Percentiles rank a stretch among this genome's conserved stretches.
Evolutionary conservation across 1,284 basidiomycete genomes (phyloP).

Genomic region (Ceratobasidium sp.): DNA sequence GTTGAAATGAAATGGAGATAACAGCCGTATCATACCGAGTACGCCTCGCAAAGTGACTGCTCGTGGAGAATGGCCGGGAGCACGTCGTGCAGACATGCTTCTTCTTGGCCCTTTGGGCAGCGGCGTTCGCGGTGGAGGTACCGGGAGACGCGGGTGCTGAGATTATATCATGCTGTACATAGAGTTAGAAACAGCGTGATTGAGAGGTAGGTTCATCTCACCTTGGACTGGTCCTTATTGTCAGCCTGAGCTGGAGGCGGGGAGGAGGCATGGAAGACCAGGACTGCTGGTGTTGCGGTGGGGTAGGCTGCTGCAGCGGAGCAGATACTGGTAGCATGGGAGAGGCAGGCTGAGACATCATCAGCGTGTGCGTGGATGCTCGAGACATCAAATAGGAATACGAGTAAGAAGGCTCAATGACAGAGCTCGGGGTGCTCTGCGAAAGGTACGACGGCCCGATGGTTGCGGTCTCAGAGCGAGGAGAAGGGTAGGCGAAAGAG

Average conservation of each 20-base stretch:
- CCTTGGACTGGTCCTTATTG: constrained; percentile 34
- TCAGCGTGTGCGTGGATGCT: constrained; percentile 18
- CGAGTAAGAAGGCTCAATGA: not conserved
- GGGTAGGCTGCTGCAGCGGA: constrained; percentile 42
- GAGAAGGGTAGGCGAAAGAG: constrained; percentile 31
- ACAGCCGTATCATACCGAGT: constrained; percentile 58
- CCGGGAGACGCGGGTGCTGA: constrained; percentile 33
- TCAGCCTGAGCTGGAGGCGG: constrained; percentile 35
- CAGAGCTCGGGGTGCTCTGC: not conserved
- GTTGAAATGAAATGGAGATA: not conserved
- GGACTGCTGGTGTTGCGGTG: constrained; percentile 35
- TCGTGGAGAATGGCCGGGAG: constrained; percentile 80
- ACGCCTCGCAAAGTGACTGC: constrained; percentile 84
- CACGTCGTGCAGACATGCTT: constrained; percentile 72
- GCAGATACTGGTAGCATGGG: constrained; percentile 39
- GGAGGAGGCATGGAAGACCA: constrained; percentile 42
- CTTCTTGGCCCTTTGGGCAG: constrained; percentile 51
- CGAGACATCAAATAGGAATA: constrained; percentile 34
- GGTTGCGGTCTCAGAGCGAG: constrained; percentile 37
- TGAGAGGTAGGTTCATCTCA: constrained; percentile 25
- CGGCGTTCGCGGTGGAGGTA: constrained; percentile 31
- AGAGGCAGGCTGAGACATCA: constrained; percentile 41
- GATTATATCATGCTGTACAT: constrained; percentile 14
- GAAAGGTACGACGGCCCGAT: constrained; percentile 29
- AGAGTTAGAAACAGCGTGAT: constrained; percentile 20